A percentile compares a stretch with the other conserved stretches of the same genome.
Conservation (phyloP, 768 basidiomycete genomes). For the Boletales sp. region DNA sequence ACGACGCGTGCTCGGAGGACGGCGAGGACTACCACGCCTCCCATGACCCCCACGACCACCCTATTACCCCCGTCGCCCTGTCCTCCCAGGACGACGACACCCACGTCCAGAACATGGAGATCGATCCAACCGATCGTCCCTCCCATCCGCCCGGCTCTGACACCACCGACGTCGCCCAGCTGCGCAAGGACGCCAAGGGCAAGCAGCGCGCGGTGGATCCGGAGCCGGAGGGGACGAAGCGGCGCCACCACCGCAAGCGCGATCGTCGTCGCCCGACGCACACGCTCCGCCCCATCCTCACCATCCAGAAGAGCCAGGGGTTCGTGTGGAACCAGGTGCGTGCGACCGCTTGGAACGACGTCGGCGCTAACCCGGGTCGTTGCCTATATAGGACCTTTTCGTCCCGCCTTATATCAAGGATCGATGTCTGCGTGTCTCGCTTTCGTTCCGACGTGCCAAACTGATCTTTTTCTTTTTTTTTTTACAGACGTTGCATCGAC, state of each 20-base stretch:
- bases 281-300: slow-evolving; percentile 76
- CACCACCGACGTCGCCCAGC: slow-evolving; percentile 27
- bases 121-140: slow-evolving; percentile 36
- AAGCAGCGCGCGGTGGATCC: slow-evolving; percentile 77
- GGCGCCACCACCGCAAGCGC: slow-evolving; percentile 47
- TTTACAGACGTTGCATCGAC: slow-evolving; percentile 73
- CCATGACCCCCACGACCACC: slow-evolving; percentile 16
- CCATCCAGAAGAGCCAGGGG: slow-evolving; percentile 82
- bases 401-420: slow-evolving; percentile 89
- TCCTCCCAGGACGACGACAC: slow-evolving; percentile 40
- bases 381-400: slow-evolving; percentile 74
- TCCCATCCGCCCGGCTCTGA: slow-evolving; percentile 1
- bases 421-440: slow-evolving; percentile 63
- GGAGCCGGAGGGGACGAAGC: slow-evolving; percentile 49
- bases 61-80: slow-evolving; percentile 32
- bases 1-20: slow-evolving; percentile 69
- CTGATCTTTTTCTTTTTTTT: slow-evolving; percentile 8
- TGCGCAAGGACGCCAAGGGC: slow-evolving; percentile 67
- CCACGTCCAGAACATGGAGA: slow-evolving; percentile 51
- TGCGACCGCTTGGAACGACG: background rate
- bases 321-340: slow-evolving; percentile 90
- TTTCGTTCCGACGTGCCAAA: slow-evolving; percentile 7
- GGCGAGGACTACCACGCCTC: slow-evolving; percentile 59
- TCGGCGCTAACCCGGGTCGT: too few species aligned
- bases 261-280: slow-evolving; percentile 56